A percentile compares a stretch with the other conserved stretches of the same genome.
Conservation (phyloP, 257 asterid species). For the Solanum microdontum region DNA sequence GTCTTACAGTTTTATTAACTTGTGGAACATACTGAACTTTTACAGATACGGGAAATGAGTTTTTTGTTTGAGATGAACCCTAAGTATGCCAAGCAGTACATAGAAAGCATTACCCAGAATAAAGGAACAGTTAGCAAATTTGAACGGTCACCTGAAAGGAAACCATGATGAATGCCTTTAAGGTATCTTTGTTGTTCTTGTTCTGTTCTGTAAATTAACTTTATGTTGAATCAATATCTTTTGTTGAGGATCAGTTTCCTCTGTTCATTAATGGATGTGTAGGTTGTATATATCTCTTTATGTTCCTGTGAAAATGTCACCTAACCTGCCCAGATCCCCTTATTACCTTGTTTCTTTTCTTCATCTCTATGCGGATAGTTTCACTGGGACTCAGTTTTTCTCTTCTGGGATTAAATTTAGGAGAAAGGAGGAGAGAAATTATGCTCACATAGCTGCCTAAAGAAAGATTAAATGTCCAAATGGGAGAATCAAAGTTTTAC, state of each 20-base stretch:
- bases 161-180: slow-evolving; percentile 9
- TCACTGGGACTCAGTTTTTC: background rate
- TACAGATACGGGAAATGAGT: slow-evolving; percentile 65
- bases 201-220: background rate
- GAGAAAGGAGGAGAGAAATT: background rate
- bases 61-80: slow-evolving; percentile 64
- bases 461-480: background rate
- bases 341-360: background rate
- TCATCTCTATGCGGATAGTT: background rate
- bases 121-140: slow-evolving; percentile 26
- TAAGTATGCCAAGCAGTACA: slow-evolving; percentile 39
- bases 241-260: background rate
- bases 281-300: background rate
- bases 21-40: slow-evolving; percentile 6
- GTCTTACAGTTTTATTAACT: background rate
- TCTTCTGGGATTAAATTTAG: background rate
- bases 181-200: slow-evolving; percentile 4
- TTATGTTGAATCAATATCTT: background rate
- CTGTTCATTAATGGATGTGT: background rate
- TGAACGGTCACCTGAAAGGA: slow-evolving; percentile 29
- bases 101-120: slow-evolving; percentile 19
- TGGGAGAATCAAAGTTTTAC: background rate
- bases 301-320: background rate
- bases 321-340: background rate
- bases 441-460: background rate